phyloP scores from a whole-genome alignment of 2,329 filamentous ascomycete species.

The Ceratocystis destructans region DNA sequence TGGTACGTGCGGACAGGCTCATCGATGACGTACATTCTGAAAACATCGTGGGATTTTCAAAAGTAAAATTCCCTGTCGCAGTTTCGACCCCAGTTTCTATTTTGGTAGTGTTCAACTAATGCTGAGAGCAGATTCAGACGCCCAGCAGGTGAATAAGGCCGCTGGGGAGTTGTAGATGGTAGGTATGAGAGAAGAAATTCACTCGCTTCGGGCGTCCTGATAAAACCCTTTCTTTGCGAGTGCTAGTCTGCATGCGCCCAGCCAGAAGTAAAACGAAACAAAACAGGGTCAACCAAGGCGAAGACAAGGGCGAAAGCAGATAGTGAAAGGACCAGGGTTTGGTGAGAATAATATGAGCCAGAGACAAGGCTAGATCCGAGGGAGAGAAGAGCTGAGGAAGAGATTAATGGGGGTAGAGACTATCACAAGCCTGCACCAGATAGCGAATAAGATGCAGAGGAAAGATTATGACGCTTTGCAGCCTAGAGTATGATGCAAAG shows the following conservation, averaged over 20 bases:
- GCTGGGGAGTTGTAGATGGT: neutral
- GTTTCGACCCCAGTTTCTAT: neutral
- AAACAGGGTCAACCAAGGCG: neutral
- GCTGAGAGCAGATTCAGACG: neutral
- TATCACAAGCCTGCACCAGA: slow-evolving; percentile 1
- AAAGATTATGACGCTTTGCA: slow-evolving; percentile 1
- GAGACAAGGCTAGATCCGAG: neutral
- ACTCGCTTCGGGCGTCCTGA: neutral
- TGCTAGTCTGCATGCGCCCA: neutral
- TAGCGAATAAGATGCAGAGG: neutral
- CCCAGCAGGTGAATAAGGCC: neutral
- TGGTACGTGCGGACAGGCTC: neutral
- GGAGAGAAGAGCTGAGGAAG: neutral
- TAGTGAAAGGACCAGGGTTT: neutral
- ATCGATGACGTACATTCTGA: slow-evolving; percentile 63
- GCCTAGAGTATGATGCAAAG: neutral
- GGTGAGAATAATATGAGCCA: neutral
- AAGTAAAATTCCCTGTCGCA: neutral
- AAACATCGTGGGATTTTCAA: slow-evolving; percentile 28
- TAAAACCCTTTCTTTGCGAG: neutral
- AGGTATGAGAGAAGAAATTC: neutral
- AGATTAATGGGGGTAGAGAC: neutral
- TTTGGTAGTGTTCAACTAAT: neutral
- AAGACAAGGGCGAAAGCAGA: neutral
- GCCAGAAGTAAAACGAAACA: slow-evolving; percentile 1